These are phyloP conservation scores for Acorus gramineus DNA, from an alignment of 106 monocot species.

Conservation along the genomic window DNA sequence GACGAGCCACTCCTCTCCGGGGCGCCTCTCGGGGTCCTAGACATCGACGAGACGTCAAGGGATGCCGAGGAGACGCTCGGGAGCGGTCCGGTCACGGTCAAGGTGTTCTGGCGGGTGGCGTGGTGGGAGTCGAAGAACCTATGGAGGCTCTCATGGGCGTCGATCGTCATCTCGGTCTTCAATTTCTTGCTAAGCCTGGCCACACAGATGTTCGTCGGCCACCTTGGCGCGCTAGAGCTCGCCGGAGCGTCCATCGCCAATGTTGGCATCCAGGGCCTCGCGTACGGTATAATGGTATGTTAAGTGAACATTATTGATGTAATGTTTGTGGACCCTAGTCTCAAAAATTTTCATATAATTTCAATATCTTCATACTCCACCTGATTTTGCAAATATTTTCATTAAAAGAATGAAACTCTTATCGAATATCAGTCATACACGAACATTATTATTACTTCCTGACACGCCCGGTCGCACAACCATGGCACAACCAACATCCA, in stretches of 20 bases:
- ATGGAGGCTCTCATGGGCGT: constrained; percentile 52
- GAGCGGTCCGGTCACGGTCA: constrained; percentile 14
- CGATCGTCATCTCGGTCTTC: constrained; percentile 39
- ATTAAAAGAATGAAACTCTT: too few relatives aligned
- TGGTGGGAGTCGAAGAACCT: constrained; percentile 48
- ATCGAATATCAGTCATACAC: too few relatives aligned
- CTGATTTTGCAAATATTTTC: too few relatives aligned
- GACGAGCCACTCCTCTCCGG: too few relatives aligned
- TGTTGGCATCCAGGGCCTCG: constrained; percentile 62
- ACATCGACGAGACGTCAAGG: constrained; percentile 18
- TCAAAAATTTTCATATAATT: too few relatives aligned
- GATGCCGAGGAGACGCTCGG: constrained; percentile 35
- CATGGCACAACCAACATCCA: too few relatives aligned
- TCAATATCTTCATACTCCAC: too few relatives aligned
- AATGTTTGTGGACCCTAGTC: too few relatives aligned
- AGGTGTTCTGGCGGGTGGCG: constrained; percentile 1
- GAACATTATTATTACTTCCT: too few relatives aligned
- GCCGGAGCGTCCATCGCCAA: constrained; percentile 69
- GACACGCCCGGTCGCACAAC: too few relatives aligned
- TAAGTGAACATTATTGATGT: background rate
- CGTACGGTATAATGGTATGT: constrained; percentile 64
- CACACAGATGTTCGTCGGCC: constrained; percentile 69
- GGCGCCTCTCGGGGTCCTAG: background rate
- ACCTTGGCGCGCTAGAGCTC: constrained; percentile 38
- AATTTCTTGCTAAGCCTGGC: constrained; percentile 59